Evolutionary conservation across 169 alveolate species (phyloP).

Genomic region (Haemoproteus tartakovskyi): DNA sequence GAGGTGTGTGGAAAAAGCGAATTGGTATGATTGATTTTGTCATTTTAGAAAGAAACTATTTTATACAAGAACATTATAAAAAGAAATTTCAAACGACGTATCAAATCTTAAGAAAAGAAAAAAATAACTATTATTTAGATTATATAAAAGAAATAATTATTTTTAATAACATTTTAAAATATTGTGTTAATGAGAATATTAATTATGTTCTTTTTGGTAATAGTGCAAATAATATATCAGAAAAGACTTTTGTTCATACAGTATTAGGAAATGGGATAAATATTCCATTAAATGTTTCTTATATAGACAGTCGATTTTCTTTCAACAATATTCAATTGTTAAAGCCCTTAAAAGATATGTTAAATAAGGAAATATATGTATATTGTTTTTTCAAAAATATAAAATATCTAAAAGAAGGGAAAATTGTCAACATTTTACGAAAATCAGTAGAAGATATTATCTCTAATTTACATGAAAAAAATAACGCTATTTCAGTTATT

Average conservation of each 20-base stretch:
- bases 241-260: constrained; percentile 43
- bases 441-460: constrained; percentile 27
- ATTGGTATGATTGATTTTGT: constrained; percentile 19
- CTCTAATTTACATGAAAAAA: constrained; percentile 18
- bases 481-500: too few relatives aligned
- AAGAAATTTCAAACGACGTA: constrained; percentile 3
- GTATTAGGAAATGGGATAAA: constrained; percentile 48
- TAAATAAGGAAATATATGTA: constrained; percentile 54
- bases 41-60: constrained; percentile 39
- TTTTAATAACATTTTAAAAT: constrained; percentile 37
- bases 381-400: constrained; percentile 47
- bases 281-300: constrained; percentile 23
- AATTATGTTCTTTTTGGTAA: constrained; percentile 44
- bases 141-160: constrained; percentile 53
- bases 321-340: constrained; percentile 14
- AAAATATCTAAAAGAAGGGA: constrained; percentile 6
- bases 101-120: constrained; percentile 19
- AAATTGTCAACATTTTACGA: constrained; percentile 15
- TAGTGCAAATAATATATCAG: constrained; percentile 60
- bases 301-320: constrained; percentile 41
- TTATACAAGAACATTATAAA: constrained; percentile 16
- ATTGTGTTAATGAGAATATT: constrained; percentile 33
- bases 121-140: constrained; percentile 35
- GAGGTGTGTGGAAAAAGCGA: constrained; percentile 45
- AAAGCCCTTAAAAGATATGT: constrained; percentile 43